Base-by-base conservation (phyloP, 306 rosid genomes). In the Cucumis cinereus region DNA sequence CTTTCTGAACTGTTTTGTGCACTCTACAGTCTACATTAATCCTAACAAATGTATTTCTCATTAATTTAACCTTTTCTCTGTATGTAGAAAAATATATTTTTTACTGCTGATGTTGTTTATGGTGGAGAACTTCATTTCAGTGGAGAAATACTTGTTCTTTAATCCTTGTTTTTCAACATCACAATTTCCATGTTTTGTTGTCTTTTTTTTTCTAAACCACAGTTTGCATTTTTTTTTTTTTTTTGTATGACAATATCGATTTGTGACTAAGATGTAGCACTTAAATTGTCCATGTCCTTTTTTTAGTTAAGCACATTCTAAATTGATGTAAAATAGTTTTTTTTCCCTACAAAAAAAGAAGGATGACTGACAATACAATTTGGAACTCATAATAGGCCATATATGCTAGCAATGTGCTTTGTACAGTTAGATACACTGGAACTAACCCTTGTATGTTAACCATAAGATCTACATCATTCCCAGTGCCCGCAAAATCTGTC, bases 371-470 rank as follows among this genome's bases (percentile, higher is more conserved):
- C 50, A 56, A 54, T 67, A 61, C 64, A 26, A 76, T 75, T 54
- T 50, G 63, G 23, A 77, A 77, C 78, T 83, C 79, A 52, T 80
- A 74, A 67, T 92, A 93, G 98, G 93, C 98, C 53, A 91, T 88
- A 84, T 93, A 91, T 84, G 98, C 98, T 57, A 97, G 98, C 63
- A 93, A 93, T 85, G 97, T 97, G 19, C 94, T 91, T 79, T 88
- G 87, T 82, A 91, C 91, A 0, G 92, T 91, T 75, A 86, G 85
- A 80, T 91, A 93, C 74, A 83, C 87, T 12, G 97, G 97, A 74
- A 79, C 83, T 82, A 87, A 79, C 80, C 98, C 98, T 77, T 93
- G 98, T 82, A 67, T 93, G 84, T 78, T 93, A 85, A 91, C 96
- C 19, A 79, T 93, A 77, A 81, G 98, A 85, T 82, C 97, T 56